Conservation (phyloP, 176 grass and related monocot genomes). For the Phoenix roebelenii region DNA sequence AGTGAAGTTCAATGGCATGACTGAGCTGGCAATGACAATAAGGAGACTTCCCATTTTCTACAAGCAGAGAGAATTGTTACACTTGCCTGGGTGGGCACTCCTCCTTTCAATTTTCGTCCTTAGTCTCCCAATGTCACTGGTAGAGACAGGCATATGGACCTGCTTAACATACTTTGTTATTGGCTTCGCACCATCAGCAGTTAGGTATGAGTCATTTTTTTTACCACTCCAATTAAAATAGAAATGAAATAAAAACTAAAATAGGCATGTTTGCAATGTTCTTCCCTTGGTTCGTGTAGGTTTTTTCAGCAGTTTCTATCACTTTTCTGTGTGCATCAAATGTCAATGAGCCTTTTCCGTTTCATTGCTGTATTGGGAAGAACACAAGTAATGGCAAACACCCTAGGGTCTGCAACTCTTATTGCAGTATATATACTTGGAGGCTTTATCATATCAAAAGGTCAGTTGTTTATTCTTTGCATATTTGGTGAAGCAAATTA, state of each 20-base stretch:
- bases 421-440: conserved; percentile 61
- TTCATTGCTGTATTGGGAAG: conserved; percentile 68
- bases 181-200: conserved; percentile 67
- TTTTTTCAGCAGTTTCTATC: conserved; percentile 73
- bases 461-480: conserved; percentile 29
- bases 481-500: conserved; percentile 4
- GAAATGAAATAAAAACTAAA: conserved; percentile 4
- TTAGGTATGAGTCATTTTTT: conserved; percentile 31
- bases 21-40: conserved; percentile 87
- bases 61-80: conserved; percentile 82
- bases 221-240: too few species aligned
- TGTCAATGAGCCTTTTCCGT: conserved; percentile 79
- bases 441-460: conserved; percentile 86
- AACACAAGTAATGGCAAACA: conserved; percentile 87
- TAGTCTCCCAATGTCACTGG: conserved; percentile 57
- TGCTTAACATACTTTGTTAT: conserved; percentile 87
- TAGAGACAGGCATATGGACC: conserved; percentile 79
- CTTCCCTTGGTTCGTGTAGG: conserved; percentile 27
- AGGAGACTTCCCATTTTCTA: conserved; percentile 83
- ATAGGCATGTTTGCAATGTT: conserved; percentile 4
- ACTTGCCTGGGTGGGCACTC: conserved; percentile 83
- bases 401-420: conserved; percentile 47
- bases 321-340: conserved; percentile 79
- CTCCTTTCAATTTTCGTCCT: conserved; percentile 71
- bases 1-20: conserved; percentile 94